phyloP scores from a whole-genome alignment of 208 protist genomes.

The Trypanosoma grayi region DNA sequence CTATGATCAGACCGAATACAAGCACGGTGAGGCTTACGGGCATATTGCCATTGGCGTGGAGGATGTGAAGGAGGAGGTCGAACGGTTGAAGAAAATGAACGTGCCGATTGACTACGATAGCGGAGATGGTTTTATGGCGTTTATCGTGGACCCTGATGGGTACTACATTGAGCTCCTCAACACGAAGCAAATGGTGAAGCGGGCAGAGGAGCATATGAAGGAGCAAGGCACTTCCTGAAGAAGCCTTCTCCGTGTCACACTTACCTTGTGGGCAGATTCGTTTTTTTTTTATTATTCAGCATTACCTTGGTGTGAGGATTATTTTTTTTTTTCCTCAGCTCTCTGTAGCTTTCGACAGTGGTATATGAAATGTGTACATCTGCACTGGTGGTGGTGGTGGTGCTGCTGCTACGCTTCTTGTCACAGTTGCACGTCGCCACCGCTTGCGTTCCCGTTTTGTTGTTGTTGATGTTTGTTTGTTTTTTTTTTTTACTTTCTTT shows the following conservation, averaged over 20 bases:
- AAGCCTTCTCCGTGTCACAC: not conserved
- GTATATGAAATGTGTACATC: too few relatives aligned
- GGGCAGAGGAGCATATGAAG: conserved; percentile 57
- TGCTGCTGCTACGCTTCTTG: too few relatives aligned
- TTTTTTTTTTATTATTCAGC: conserved; percentile 1
- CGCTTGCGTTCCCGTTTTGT: not conserved
- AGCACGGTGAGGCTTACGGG: conserved; percentile 72
- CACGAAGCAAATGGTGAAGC: conserved; percentile 68
- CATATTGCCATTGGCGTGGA: conserved; percentile 85
- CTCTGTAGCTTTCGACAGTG: too few relatives aligned
- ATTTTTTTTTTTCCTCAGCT: too few relatives aligned
- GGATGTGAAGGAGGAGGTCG: conserved; percentile 55
- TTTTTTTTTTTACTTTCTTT: not conserved
- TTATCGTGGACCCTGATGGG: conserved; percentile 81
- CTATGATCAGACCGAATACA: conserved; percentile 69
- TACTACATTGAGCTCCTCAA: conserved; percentile 87
- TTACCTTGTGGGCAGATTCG: too few relatives aligned
- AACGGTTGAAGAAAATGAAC: conserved; percentile 39
- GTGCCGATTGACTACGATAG: conserved; percentile 76
- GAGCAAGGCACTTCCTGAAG: conserved; percentile 47
- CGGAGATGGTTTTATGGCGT: conserved; percentile 76
- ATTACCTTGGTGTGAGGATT: too few relatives aligned
- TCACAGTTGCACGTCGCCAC: too few relatives aligned
- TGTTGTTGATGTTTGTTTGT: conserved; percentile 1
- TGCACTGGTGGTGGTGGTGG: too few relatives aligned